Base-by-base conservation (phyloP, 495 filamentous ascomycete genomes). In the Penicillium riverlandense region DNA sequence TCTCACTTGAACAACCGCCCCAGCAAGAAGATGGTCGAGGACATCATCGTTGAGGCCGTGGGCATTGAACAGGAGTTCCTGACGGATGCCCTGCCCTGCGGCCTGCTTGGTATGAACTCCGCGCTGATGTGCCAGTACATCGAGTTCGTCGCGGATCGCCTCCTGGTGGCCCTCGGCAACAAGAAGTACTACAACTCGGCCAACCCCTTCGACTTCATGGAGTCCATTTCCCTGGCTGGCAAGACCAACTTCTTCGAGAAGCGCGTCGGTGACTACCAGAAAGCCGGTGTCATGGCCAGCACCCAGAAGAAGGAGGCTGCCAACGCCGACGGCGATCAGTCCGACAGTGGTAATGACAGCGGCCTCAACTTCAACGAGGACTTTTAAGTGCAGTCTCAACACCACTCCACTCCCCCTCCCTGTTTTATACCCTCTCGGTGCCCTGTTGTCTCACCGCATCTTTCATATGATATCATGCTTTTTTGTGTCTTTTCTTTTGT, bases 211-310 rank as follows among this genome's bases (percentile, higher is more conserved):
- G 92, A 98, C 78, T 98, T 98, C 72, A 98, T 98, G 92, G 92
- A 98, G 80, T 91, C 89, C 59, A 98, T 98, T 72, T 97, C 92
- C 8, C 77, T 98, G 29, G 87, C 90, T 27, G 92, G 92, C 69
- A 98, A 98, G 84, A 98, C 92, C 66, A 98, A 98, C 78, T 98
- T 98, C 86, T 98, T 98, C 68, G 92, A 98, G 83, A 98, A 98
- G 86, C 86, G 92, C 48, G 92, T 98, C 34, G 94, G 86, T 68
- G 92, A 98, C 62, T 98, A 98, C 79, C 92, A 98, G 71, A 98
- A 98, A 77, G 90, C 94, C 37, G 92, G 94, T 70, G 92, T 98
- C 59, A 97, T 98, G 89, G 84, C 82, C 50, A 86, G 84, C 72
- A 88, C 86, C 60, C 87, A 89, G 69, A 92, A 96, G 80, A 71